A percentile compares a stretch with the other conserved stretches of the same genome.
phyloP scores from a whole-genome alignment of 1,284 basidiomycete genomes.

The Cryptococcus sp. region DNA sequence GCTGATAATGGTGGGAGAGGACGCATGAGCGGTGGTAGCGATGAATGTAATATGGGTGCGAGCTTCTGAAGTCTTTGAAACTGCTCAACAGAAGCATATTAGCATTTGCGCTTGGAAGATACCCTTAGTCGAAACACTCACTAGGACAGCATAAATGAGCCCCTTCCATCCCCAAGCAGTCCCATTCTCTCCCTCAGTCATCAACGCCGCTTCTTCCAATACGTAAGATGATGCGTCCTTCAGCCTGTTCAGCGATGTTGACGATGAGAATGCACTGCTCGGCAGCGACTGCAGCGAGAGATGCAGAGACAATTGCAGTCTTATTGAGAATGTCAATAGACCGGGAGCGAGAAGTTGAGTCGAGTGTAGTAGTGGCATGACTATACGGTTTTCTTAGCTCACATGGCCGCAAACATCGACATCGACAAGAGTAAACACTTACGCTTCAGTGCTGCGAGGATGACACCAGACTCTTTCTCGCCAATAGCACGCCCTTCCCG shows the following conservation, averaged over 20 bases:
- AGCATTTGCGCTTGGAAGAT: not conserved
- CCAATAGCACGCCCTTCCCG: conserved; percentile 59
- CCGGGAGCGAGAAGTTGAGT: conserved; percentile 72
- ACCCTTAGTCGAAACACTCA: conserved; percentile 9
- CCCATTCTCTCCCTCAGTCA: conserved; percentile 30
- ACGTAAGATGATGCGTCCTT: conserved; percentile 15
- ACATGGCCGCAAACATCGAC: not conserved
- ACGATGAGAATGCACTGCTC: conserved; percentile 6
- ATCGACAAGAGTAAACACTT: conserved; percentile 21
- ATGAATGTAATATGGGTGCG: conserved; percentile 38
- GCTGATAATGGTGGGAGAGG: conserved; percentile 36
- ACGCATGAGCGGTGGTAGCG: conserved; percentile 37
- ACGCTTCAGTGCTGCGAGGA: conserved; percentile 68
- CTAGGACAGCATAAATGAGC: conserved; percentile 28
- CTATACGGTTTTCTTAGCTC: conserved; percentile 17
- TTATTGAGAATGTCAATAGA: conserved; percentile 56
- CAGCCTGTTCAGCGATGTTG: conserved; percentile 14
- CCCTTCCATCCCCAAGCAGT: conserved; percentile 34
- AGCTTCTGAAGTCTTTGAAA: conserved; percentile 12
- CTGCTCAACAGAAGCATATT: conserved; percentile 5
- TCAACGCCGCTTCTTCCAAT: conserved; percentile 21
- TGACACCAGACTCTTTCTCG: conserved; percentile 58
- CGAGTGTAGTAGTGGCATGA: conserved; percentile 53
- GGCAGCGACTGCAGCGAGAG: conserved; percentile 25
- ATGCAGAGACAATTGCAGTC: conserved; percentile 54